Evolutionary conservation across 2,329 filamentous ascomycete species (phyloP).

Genomic region (Diaporthe australafricana): DNA sequence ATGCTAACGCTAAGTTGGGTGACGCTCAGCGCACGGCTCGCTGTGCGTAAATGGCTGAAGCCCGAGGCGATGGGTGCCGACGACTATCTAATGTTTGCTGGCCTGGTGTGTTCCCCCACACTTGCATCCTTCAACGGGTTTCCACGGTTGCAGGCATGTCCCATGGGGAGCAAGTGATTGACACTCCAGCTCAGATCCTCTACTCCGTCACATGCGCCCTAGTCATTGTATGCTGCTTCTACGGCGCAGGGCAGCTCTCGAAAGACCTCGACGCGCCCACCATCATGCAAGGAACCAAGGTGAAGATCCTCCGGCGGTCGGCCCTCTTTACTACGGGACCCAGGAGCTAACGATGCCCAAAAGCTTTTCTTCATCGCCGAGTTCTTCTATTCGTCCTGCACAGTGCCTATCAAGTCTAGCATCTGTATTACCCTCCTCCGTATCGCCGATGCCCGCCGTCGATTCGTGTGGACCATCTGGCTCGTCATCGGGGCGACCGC

Average conservation of each 20-base stretch:
- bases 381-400: constrained; percentile 50
- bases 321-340: no score
- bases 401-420: constrained; percentile 45
- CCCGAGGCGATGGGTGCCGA: constrained; percentile 42
- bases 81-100: constrained; percentile 43
- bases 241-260: constrained; percentile 44
- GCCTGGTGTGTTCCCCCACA: constrained; percentile 41
- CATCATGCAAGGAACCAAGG: constrained; percentile 39
- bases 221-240: constrained; percentile 44
- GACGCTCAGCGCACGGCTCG: constrained; percentile 39
- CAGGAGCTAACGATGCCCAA: constrained; percentile 34
- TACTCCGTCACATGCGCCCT: constrained; percentile 43
- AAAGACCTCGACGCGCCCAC: constrained; percentile 32
- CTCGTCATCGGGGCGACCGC: constrained; percentile 41
- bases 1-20: constrained; percentile 42
- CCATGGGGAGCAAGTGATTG: constrained; percentile 15
- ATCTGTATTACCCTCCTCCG: constrained; percentile 47
- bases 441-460: constrained; percentile 45
- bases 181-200: constrained; percentile 39
- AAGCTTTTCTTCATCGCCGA: constrained; percentile 52
- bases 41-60: constrained; percentile 43
- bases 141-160: not conserved
- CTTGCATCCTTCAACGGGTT: no score
- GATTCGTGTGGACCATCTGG: constrained; percentile 44
- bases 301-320: not conserved